phyloP scores from a whole-genome alignment of 345 rosid species.

The Arabis hirsuta region DNA sequence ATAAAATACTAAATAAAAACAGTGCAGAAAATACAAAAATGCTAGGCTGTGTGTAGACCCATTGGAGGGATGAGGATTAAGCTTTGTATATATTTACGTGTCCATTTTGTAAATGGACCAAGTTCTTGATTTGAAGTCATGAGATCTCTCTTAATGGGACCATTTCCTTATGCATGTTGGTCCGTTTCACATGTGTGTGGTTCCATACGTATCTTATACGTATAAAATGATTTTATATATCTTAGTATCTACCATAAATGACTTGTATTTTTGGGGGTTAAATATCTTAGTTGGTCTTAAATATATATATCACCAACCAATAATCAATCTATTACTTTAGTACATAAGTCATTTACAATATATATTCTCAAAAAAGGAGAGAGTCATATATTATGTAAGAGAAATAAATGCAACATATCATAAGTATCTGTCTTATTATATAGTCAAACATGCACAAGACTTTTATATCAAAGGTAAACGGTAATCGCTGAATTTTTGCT shows the following conservation, averaged over 20 bases:
- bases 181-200: conserved; percentile 38
- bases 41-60: conserved; percentile 59
- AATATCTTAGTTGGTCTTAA: conserved; percentile 1
- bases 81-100: conserved; percentile 39
- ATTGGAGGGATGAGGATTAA: conserved; percentile 28
- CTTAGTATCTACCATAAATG: not conserved
- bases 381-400: not conserved
- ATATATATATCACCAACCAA: conserved; percentile 20
- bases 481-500: too few relatives aligned
- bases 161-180: conserved; percentile 42
- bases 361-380: not conserved
- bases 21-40: conserved; percentile 39
- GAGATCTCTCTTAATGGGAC: conserved; percentile 39
- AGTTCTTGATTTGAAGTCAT: conserved; percentile 43
- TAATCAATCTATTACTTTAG: not conserved
- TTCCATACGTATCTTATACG: conserved; percentile 28
- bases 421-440: conserved; percentile 4
- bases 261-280: not conserved
- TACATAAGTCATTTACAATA: not conserved
- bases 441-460: conserved; percentile 38
- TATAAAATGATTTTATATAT: not conserved
- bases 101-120: conserved; percentile 36
- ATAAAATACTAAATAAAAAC: conserved; percentile 5
- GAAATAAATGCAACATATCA: conserved; percentile 28
- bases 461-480: too few relatives aligned